These are phyloP conservation scores for Orbilia oligospora DNA, from an alignment of 2,329 filamentous ascomycete species.

Conservation along the genomic window DNA sequence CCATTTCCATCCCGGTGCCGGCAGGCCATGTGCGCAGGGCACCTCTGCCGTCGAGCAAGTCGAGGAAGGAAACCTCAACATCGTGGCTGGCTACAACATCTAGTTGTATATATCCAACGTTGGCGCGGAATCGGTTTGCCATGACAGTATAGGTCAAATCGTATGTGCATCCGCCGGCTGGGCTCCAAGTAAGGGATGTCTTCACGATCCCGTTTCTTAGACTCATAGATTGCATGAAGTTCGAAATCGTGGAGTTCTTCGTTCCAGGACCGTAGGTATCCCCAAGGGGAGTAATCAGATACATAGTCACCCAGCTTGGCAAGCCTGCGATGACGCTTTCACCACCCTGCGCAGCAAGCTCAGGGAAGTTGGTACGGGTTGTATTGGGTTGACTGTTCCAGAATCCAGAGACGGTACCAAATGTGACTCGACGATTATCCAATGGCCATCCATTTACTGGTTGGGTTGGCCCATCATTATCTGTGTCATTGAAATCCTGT, in stretches of 20 bases:
- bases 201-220: conserved; percentile 75
- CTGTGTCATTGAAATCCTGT: conserved; percentile 60
- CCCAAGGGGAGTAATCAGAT: conserved; percentile 63
- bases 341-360: conserved; percentile 78
- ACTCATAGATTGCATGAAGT: conserved; percentile 75
- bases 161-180: conserved; percentile 70
- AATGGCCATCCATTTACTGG: conserved; percentile 77
- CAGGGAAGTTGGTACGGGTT: conserved; percentile 76
- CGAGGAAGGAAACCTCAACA: conserved; percentile 73
- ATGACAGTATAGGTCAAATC: conserved; percentile 73
- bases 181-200: conserved; percentile 79
- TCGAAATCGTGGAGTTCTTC: conserved; percentile 72
- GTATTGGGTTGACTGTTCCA: conserved; percentile 74
- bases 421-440: conserved; percentile 75
- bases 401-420: conserved; percentile 78
- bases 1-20: conserved; percentile 71
- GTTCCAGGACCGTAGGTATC: conserved; percentile 75
- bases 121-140: conserved; percentile 64
- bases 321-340: conserved; percentile 80
- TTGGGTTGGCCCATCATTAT: conserved; percentile 57
- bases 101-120: conserved; percentile 72
- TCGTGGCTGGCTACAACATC: conserved; percentile 71
- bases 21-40: conserved; percentile 76
- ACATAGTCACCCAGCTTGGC: conserved; percentile 73
- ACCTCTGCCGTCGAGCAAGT: conserved; percentile 77